Evolutionary conservation across 345 rosid species (phyloP), one percentile per base, ranked within the genome.

Genomic region (Carallia pectinifolia): DNA sequence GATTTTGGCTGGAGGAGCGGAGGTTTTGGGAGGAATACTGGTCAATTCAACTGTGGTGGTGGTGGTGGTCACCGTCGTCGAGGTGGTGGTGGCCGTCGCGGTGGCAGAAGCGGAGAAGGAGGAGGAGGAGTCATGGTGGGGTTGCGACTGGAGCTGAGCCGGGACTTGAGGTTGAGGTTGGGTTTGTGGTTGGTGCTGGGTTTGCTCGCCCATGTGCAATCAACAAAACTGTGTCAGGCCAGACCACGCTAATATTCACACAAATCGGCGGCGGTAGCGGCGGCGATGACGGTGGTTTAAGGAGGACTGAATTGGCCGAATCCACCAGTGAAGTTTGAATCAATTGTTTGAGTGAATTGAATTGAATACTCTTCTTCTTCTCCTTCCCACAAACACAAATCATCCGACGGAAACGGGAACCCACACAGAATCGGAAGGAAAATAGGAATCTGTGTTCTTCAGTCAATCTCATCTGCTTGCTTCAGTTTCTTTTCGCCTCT

Each of bases 1-100:
- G 74, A 92, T 92, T 86, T 96, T 92, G 55, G 97, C 70, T 12
- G 91, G 89, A 17, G 90, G 90, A 37, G 91, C 78, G n/a, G 84
- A 66, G 13, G 76, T 53, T 38, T n/a, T 72, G 0, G 67, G 69
- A 7, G 82, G 74, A 39, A 75, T 77, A 76, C 74, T 71, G 66
- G 69, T 40, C 53, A 77, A 36, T 34, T 87, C 87, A 19, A 81
- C 34, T 66, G 79, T n/a, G 18, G 73, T 60, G 55, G 67, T 19
- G n/a, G 40, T 7, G 60, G 70, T 19, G 37, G 76, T 64, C 55
- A 72, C 59, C 36, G 61, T 61, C 58, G 66, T 55, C 52, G 40
- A 2, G 38, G 74, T 64, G 16, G 74, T 53, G 31, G 74, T 34
- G 61, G 23, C 23, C 23, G 23, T 23, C 23, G 61, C 72, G 69